Percentiles rank a stretch among this genome's conserved stretches.
These are phyloP conservation scores for Marsdenia floribunda DNA, from an alignment of 257 asterid genomes.

Conservation along the genomic window DNA sequence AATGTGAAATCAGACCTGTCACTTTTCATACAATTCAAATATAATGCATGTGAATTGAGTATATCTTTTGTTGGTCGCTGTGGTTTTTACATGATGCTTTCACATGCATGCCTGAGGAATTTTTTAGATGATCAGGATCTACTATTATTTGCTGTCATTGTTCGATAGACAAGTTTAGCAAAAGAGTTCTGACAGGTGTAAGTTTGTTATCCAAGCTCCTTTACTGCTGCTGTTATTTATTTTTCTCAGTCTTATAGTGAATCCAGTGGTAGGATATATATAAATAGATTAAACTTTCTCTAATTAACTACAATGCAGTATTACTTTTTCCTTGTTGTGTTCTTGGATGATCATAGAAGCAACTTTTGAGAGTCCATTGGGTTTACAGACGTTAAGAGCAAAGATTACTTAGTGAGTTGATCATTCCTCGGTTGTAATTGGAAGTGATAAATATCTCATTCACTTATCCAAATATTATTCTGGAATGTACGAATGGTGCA, in stretches of 20 bases:
- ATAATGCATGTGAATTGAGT: neutral
- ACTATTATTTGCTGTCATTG: neutral
- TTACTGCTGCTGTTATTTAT: neutral
- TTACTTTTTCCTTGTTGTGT: neutral
- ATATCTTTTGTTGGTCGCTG: neutral
- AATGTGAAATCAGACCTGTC: neutral
- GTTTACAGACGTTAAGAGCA: neutral
- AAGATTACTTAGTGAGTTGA: neutral
- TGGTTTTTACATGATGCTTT: neutral
- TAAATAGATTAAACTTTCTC: neutral
- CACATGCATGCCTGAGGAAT: neutral
- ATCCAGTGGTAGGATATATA: neutral
- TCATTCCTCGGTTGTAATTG: neutral
- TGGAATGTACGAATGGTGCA: neutral
- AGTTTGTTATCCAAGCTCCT: neutral
- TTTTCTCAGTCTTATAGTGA: neutral
- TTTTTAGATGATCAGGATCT: neutral
- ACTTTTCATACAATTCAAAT: neutral
- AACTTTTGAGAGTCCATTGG: neutral
- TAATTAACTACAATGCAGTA: neutral
- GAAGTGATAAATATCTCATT: neutral
- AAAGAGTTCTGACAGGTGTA: neutral
- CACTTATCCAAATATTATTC: neutral
- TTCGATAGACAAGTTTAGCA: neutral
- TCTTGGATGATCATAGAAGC: neutral